Conservation (phyloP, 2,329 filamentous ascomycete species). For the Fusarium albidum region DNA sequence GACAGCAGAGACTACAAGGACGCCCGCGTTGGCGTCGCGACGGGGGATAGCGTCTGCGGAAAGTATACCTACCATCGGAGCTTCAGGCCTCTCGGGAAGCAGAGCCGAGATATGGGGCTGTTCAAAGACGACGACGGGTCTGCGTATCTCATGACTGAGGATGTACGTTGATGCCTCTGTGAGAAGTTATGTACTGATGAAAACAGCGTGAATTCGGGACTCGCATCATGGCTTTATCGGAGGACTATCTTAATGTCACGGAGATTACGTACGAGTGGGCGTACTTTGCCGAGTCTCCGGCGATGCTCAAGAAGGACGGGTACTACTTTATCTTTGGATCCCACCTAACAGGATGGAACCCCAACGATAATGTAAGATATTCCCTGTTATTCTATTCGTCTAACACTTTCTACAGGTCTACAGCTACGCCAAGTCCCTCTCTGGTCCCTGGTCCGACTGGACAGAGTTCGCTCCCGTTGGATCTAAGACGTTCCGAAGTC, state of each 20-base stretch:
- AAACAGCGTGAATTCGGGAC: constrained; percentile 62
- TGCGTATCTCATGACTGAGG: constrained; percentile 69
- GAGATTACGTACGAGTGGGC: constrained; percentile 60
- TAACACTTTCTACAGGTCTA: constrained; percentile 49
- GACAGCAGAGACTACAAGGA: constrained; percentile 68
- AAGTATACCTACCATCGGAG: constrained; percentile 55
- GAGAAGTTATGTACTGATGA: background rate
- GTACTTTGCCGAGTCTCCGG: constrained; percentile 68
- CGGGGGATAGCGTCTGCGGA: constrained; percentile 66
- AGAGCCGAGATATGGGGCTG: constrained; percentile 65
- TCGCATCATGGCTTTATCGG: constrained; percentile 63
- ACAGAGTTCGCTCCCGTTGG: constrained; percentile 64
- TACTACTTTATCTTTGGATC: constrained; percentile 73
- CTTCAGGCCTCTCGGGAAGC: constrained; percentile 45
- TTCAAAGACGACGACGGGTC: constrained; percentile 69
- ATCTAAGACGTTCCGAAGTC: constrained; percentile 64
- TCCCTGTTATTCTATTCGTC: fast-evolving
- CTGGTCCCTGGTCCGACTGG: constrained; percentile 69
- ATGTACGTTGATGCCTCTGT: constrained; percentile 51
- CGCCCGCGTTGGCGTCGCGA: constrained; percentile 71
- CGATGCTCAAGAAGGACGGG: constrained; percentile 66
- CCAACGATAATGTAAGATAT: constrained; percentile 66
- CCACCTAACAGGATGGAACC: constrained; percentile 62
- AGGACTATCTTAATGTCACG: constrained; percentile 63
- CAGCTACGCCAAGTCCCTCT: constrained; percentile 63